phyloP scores from a whole-genome alignment of 306 rosid genomes.

The Inga laurina region DNA sequence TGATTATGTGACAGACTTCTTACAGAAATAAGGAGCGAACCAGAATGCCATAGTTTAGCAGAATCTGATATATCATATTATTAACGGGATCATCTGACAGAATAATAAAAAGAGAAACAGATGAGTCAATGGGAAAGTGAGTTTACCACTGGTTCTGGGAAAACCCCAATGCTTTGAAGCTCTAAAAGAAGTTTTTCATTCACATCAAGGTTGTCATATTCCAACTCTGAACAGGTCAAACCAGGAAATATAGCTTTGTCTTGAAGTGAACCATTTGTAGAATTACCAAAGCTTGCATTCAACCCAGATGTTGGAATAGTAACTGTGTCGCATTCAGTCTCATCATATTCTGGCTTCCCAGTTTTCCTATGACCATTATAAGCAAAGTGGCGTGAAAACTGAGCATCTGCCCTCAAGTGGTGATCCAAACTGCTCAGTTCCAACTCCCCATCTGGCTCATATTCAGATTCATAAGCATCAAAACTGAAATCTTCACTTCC shows the following conservation, averaged over 20 bases:
- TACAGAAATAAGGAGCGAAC: conserved; percentile 12
- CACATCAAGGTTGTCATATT: conserved; percentile 64
- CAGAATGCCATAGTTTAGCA: conserved; percentile 7
- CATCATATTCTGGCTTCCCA: conserved; percentile 57
- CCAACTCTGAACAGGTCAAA: conserved; percentile 65
- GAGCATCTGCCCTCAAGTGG: conserved; percentile 47
- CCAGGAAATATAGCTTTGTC: conserved; percentile 54
- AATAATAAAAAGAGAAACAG: not conserved
- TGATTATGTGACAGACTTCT: conserved; percentile 14
- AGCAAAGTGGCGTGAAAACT: conserved; percentile 65
- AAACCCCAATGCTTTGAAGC: conserved; percentile 86
- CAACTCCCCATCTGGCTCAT: conserved; percentile 65
- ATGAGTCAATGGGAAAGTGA: conserved; percentile 24
- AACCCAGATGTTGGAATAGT: conserved; percentile 46
- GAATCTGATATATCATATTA: not conserved
- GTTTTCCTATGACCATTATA: conserved; percentile 59
- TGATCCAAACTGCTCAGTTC: conserved; percentile 60
- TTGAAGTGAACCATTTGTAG: conserved; percentile 61
- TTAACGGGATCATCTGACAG: not conserved
- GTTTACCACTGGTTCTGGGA: conserved; percentile 77
- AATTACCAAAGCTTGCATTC: conserved; percentile 51
- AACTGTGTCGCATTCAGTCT: conserved; percentile 50
- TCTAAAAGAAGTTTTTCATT: conserved; percentile 90
- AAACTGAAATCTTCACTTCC: conserved; percentile 62
- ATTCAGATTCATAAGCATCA: conserved; percentile 60